Base-by-base conservation (phyloP, 2,329 filamentous ascomycete species). In the Colletotrichum truncatum region DNA sequence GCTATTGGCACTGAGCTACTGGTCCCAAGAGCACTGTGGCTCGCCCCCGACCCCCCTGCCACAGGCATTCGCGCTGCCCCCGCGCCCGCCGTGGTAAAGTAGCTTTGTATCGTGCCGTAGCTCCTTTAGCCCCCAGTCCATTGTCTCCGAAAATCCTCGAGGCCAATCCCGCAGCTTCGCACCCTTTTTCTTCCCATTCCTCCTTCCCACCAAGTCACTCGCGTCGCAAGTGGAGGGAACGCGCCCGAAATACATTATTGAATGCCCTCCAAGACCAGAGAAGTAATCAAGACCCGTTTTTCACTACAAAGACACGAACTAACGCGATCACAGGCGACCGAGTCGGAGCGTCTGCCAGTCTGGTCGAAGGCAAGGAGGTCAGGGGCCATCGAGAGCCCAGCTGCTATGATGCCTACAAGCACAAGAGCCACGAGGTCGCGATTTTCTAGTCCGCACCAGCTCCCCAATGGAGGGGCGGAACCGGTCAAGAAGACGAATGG, bases 391-490 rank as follows among this genome's bases (percentile, higher is more conserved):
- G 61, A 60, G 64, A 71, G 59, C 59, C 63, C 57, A 43, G 41
- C 23, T 51, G 64, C 26, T 55, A 80, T 79, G 73, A 78, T 80
- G 66, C 78, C 82, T 41, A 76, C 80, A 67, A 82, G 77, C 72
- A 83, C 81, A 68, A 78, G 84, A 76, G 77, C 83, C 60, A 80
- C 84, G 70, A 82, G 86, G 76, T 87, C 86, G 76, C 84, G 86
- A 58, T 86, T 81, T 70, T 87, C 86, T 67, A 88, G 86, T 70
- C 86, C 86, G 26, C 79, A 81, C 55, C 78, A 78, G 67, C 68
- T 70, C 38, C 68, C 71, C 61, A 76, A 71, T 67, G 70, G 70
- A 62, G 57, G 51, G 18, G 25, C 26, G 16, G 63, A 66, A 28
- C 23, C 63, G 11, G 57, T 6, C 18, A 70, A 66, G 38, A 64